Percentiles rank a stretch among this genome's conserved stretches.
Evolutionary conservation across 2,329 filamentous ascomycete genomes (phyloP).

Genomic region (Cercospora nicotianae): DNA sequence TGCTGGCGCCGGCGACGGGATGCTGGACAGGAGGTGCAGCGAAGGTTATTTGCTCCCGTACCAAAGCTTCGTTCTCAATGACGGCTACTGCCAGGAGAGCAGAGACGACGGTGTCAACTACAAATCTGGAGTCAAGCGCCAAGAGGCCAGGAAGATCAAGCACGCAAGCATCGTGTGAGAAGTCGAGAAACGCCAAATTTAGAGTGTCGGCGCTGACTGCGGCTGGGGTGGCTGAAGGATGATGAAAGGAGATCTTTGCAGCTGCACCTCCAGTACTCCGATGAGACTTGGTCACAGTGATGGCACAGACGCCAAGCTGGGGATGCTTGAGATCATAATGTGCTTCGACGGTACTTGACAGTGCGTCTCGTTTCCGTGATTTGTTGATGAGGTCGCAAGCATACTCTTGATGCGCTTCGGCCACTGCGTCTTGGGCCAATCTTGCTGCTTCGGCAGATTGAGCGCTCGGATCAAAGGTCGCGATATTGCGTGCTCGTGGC

Average conservation of each 20-base stretch:
- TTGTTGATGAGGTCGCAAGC: slow-evolving; percentile 69
- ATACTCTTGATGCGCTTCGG: slow-evolving; percentile 66
- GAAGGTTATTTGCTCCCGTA: slow-evolving; percentile 33
- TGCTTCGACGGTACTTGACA: slow-evolving; percentile 34
- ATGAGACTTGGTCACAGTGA: slow-evolving; percentile 43
- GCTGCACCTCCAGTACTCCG: not conserved
- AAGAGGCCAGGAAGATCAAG: slow-evolving; percentile 48
- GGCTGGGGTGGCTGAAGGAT: slow-evolving; percentile 42
- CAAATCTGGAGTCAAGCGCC: slow-evolving; percentile 47
- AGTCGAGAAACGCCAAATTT: slow-evolving; percentile 48
- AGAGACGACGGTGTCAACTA: slow-evolving; percentile 47
- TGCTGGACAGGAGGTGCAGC: slow-evolving; percentile 34
- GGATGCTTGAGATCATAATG: slow-evolving; percentile 50
- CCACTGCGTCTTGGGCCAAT: slow-evolving; percentile 59
- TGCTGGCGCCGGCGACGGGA: not conserved
- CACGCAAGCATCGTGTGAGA: slow-evolving; percentile 43
- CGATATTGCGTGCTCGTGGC: slow-evolving; percentile 52
- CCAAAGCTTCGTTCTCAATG: slow-evolving; percentile 44
- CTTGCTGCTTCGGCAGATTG: slow-evolving; percentile 64
- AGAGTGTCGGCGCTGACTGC: slow-evolving; percentile 43
- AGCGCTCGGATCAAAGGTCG: slow-evolving; percentile 66
- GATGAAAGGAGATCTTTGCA: slow-evolving; percentile 40
- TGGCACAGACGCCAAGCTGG: slow-evolving; percentile 44
- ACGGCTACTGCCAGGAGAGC: slow-evolving; percentile 49
- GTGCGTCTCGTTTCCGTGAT: slow-evolving; percentile 34